These are phyloP conservation scores for Sequoiadendron giganteum DNA, from an alignment of 75 land plant species.

Conservation along the genomic window DNA sequence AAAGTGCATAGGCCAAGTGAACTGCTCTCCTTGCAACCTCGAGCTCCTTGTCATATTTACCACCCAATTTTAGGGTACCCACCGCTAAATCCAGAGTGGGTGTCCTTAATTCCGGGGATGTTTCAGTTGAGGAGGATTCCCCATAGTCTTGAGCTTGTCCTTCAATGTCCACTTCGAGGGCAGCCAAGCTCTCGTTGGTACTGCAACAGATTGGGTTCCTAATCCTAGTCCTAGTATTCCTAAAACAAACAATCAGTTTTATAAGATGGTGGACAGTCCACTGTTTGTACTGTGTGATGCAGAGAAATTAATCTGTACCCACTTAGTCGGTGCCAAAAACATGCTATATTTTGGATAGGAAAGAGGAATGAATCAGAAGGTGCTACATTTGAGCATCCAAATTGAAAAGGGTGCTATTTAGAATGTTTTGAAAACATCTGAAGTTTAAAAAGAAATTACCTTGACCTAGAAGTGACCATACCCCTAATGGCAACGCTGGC, in stretches of 20 bases:
- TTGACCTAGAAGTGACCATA: too few species aligned
- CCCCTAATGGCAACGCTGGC: too few species aligned
- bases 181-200: neutral
- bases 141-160: neutral
- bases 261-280: neutral
- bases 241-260: neutral
- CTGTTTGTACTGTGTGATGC: neutral
- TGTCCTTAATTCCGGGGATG: neutral
- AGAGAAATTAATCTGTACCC: neutral
- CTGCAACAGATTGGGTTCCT: neutral
- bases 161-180: conserved; percentile 1
- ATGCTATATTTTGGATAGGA: too few species aligned
- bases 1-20: conserved; percentile 77
- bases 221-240: neutral
- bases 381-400: too few species aligned
- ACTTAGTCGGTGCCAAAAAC: neutral
- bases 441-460: too few species aligned
- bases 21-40: conserved; percentile 76
- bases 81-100: neutral
- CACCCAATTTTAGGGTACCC: conserved; percentile 3
- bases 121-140: neutral
- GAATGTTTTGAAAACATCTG: too few species aligned
- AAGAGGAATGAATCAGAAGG: too few species aligned
- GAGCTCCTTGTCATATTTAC: conserved; percentile 49
- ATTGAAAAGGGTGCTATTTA: too few species aligned